Conservation (phyloP, 2,329 filamentous ascomycete species). For the Piedraia hortae region DNA sequence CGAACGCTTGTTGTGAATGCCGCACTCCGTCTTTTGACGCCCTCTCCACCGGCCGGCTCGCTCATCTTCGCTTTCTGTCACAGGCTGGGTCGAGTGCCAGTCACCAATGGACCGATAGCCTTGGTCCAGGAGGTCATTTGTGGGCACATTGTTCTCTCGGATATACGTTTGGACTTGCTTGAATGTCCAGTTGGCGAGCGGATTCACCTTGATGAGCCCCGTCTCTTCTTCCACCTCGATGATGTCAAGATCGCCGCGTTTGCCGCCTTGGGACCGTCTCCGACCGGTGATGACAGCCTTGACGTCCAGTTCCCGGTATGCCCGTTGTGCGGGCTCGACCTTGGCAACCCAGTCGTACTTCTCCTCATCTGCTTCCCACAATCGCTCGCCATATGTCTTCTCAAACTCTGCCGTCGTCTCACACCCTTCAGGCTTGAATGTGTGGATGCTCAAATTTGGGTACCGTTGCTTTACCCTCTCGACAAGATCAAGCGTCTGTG, state of each 20-base stretch:
- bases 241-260: slow-evolving; percentile 69
- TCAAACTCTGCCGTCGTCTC: slow-evolving; percentile 54
- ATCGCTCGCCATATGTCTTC: slow-evolving; percentile 46
- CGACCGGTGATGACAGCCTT: slow-evolving; percentile 80
- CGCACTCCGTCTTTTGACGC: slow-evolving; percentile 84
- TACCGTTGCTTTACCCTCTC: slow-evolving; percentile 50
- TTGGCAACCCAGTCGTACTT: slow-evolving; percentile 94
- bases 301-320: slow-evolving; percentile 66
- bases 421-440: slow-evolving; percentile 62
- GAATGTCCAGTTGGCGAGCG: slow-evolving; percentile 83
- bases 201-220: slow-evolving; percentile 91
- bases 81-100: slow-evolving; percentile 86
- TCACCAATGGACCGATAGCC: slow-evolving; percentile 98
- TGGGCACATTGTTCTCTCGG: slow-evolving; percentile 63
- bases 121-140: slow-evolving; percentile 67
- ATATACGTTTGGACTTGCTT: slow-evolving; percentile 71
- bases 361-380: slow-evolving; percentile 69
- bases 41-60: slow-evolving; percentile 93
- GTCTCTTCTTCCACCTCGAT: slow-evolving; percentile 82
- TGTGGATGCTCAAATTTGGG: slow-evolving; percentile 52
- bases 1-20: slow-evolving; percentile 93
- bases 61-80: slow-evolving; percentile 80
- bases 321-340: slow-evolving; percentile 81
- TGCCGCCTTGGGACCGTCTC: slow-evolving; percentile 71
- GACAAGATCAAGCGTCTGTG: slow-evolving; percentile 24